phyloP scores from a whole-genome alignment of 2,329 filamentous ascomycete genomes.

The Dendryphion nanum region DNA sequence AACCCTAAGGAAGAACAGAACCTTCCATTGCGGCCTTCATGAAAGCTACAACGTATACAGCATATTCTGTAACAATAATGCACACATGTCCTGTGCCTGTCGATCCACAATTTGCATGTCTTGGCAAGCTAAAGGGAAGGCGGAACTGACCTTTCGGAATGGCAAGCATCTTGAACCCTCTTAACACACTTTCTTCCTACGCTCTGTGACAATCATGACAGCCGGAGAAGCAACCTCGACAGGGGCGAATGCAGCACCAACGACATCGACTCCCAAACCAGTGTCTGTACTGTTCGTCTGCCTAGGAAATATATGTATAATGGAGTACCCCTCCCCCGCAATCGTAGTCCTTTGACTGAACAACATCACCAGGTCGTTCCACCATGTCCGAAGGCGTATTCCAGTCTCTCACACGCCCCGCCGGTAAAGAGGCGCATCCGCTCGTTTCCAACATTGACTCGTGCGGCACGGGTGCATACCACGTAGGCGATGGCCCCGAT shows the following conservation, averaged over 20 bases:
- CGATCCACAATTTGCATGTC: neutral
- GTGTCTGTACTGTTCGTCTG: slow-evolving; percentile 90
- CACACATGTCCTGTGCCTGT: neutral
- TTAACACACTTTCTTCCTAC: neutral
- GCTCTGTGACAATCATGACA: slow-evolving; percentile 2
- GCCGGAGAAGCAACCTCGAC: slow-evolving; percentile 1
- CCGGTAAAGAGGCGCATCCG: slow-evolving; percentile 46
- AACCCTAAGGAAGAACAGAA: too few species aligned
- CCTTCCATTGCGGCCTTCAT: too few species aligned
- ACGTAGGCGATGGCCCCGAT: slow-evolving; percentile 74
- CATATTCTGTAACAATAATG: slow-evolving; percentile 2
- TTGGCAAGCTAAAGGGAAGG: too few species aligned
- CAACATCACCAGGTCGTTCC: slow-evolving; percentile 57
- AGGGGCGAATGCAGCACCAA: slow-evolving; percentile 1
- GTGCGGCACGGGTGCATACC: slow-evolving; percentile 87
- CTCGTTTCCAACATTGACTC: slow-evolving; percentile 74
- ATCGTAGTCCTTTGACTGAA: slow-evolving; percentile 1
- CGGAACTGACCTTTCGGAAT: neutral
- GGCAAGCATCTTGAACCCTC: neutral
- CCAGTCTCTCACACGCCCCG: slow-evolving; percentile 61
- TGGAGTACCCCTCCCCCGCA: slow-evolving; percentile 5
- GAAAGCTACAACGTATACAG: too few species aligned
- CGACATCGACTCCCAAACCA: slow-evolving; percentile 19
- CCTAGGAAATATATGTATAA: slow-evolving; percentile 86
- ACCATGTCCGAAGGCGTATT: slow-evolving; percentile 98